These are phyloP conservation scores for Botrytis byssoidea DNA, from an alignment of 2,329 filamentous ascomycete genomes.

Conservation along the genomic window DNA sequence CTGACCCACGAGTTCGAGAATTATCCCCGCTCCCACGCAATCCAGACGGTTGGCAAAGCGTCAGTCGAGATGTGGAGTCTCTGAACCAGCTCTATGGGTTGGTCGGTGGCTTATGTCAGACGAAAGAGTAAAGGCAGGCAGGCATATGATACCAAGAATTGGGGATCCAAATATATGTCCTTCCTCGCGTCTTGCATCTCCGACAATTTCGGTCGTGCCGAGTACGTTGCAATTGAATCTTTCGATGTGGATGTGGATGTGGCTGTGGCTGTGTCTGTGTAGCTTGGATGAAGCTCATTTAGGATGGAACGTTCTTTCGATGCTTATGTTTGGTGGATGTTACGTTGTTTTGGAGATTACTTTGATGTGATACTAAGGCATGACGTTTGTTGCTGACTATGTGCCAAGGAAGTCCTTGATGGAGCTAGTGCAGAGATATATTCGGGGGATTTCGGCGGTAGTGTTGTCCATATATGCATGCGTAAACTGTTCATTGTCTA, in stretches of 20 bases:
- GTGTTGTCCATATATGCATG: background rate
- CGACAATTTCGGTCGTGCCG: slow-evolving; percentile 10
- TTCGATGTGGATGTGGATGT: slow-evolving; percentile 15
- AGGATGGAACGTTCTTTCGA: background rate
- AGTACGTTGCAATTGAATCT: background rate
- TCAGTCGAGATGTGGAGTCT: background rate
- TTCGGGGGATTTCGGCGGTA: background rate
- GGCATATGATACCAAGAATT: background rate
- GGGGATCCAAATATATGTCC: background rate
- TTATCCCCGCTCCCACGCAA: background rate
- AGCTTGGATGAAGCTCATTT: background rate
- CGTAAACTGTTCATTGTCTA: background rate
- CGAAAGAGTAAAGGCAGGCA: background rate
- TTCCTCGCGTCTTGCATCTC: background rate
- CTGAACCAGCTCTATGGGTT: background rate
- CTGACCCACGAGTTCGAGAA: background rate
- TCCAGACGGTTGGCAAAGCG: background rate
- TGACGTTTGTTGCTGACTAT: background rate
- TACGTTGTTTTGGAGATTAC: slow-evolving; percentile 3
- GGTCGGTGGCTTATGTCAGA: background rate
- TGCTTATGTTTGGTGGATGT: slow-evolving; percentile 5
- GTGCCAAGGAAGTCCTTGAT: background rate
- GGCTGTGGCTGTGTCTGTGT: slow-evolving; percentile 2
- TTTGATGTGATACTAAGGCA: background rate
- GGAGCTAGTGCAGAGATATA: background rate